These are phyloP conservation scores for Oryza brachyantha DNA, from an alignment of 176 grass and related monocot genomes.

Conservation along the genomic window DNA sequence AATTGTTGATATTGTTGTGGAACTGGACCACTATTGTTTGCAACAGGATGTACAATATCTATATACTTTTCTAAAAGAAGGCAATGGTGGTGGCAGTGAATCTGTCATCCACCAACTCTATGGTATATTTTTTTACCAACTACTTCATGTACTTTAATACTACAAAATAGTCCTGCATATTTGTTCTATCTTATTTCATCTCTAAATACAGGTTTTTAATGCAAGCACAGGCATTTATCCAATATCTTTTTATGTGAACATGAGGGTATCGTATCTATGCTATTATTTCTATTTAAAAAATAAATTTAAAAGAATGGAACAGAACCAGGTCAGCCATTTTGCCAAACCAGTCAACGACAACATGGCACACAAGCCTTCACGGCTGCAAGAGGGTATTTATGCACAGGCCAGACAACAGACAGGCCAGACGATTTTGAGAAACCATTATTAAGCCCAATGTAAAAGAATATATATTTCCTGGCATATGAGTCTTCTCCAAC, in stretches of 20 bases:
- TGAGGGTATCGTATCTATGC: neutral
- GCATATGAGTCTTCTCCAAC: neutral
- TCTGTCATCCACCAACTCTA: too few relatives aligned
- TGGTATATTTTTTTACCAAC: too few relatives aligned
- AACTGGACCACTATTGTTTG: neutral
- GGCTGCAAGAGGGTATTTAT: neutral
- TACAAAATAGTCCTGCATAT: too few relatives aligned
- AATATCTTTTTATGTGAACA: slow-evolving; percentile 12
- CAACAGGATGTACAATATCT: neutral
- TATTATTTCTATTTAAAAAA: neutral
- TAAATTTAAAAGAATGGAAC: neutral
- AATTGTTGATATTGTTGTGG: neutral
- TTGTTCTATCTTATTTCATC: too few relatives aligned
- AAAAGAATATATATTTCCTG: neutral
- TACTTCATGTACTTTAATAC: too few relatives aligned
- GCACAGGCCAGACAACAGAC: neutral
- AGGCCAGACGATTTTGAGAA: neutral
- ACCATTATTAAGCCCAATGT: neutral
- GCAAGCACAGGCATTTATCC: too few relatives aligned
- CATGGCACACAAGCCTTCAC: neutral
- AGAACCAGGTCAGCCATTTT: neutral
- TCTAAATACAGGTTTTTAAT: too few relatives aligned
- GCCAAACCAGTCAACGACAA: neutral
- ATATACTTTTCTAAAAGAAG: too few relatives aligned
- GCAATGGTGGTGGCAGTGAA: too few relatives aligned